Evolutionary conservation across 805 yeast species (phyloP), one percentile per base, ranked within the genome.

Genomic region (Candida glaebosa): DNA sequence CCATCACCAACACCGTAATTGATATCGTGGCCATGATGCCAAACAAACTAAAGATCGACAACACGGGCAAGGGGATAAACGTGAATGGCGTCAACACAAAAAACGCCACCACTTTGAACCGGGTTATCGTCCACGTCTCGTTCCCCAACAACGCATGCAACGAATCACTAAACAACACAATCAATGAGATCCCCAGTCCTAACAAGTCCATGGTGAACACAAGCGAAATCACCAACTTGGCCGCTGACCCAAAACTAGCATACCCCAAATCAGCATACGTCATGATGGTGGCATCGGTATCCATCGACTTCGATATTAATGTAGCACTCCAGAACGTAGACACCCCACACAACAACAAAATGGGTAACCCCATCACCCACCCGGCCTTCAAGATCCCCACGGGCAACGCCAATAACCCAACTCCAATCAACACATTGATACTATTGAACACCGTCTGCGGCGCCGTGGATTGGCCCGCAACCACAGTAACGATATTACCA

Each of bases 191-290:
- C 14, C 95, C 90, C 34, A 84, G 82, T 2, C 91, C 96, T 42
- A 85, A 50, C 34, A 89, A 69, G 53, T 89, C 96, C 32, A 86
- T 51, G 1, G 91, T 82, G 56, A 89, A 88, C 10, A 88, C 55
- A 10, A 81, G 50, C 2, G 95, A 85, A 24, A 89, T 84, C 26
- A 84, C 58, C 3, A 86, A 69, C 52, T 95, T 76, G 2, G 93
- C 95, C 24, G 69, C 69, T 2, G 84, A 67, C 1, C 96, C 96
- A 56, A 83, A 87, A 0, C 90, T 85, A n/a, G 87, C 86, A 52
- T 78, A 82, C 3, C 95, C 95, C 37, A 89, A 70, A 64, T 89
- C 96, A 0, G 96, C 95, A 59, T 88, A 89, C 0, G 96, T 85
- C 71, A 84, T 81, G 40, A 88, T 64, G 0, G 93, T 82, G 12